phyloP scores from a whole-genome alignment of 2,329 filamentous ascomycete species.

The Penicillium brevicompactum region DNA sequence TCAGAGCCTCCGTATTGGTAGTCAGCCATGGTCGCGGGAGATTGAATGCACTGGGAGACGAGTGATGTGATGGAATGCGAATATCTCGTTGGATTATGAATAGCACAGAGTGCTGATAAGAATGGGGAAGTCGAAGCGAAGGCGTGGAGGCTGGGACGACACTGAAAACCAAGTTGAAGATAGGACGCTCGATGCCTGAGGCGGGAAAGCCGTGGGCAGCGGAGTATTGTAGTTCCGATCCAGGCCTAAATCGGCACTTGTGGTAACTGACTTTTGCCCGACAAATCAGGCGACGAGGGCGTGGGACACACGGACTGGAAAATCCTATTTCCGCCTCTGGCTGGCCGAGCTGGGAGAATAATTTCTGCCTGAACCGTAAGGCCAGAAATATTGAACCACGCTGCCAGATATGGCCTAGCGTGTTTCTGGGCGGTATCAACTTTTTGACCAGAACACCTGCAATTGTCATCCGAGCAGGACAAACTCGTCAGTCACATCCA shows the following conservation, averaged over 20 bases:
- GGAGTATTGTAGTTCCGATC: neutral
- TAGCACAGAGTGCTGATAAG: slow-evolving; percentile 9
- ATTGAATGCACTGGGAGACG: slow-evolving; percentile 5
- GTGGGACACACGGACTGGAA: neutral
- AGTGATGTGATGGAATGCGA: neutral
- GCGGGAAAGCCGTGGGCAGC: neutral
- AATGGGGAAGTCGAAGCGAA: slow-evolving; percentile 13
- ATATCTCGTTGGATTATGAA: neutral
- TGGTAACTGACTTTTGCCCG: neutral
- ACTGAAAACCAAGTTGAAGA: slow-evolving; percentile 6
- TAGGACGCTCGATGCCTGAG: slow-evolving; percentile 5
- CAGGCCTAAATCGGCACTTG: neutral
- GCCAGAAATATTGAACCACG: neutral
- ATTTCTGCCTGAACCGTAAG: neutral
- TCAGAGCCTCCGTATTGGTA: slow-evolving; percentile 73
- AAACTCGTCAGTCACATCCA: slow-evolving; percentile 18
- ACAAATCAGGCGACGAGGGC: neutral
- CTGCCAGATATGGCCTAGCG: neutral
- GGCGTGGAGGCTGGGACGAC: slow-evolving; percentile 4
- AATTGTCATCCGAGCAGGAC: neutral
- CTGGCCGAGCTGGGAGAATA: no score
- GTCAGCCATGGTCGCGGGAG: slow-evolving; percentile 62
- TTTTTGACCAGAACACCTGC: slow-evolving; percentile 7
- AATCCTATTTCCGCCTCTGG: no score
- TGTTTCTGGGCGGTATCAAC: slow-evolving; percentile 7